Percentiles rank a stretch among this genome's conserved stretches.
phyloP scores from a whole-genome alignment of 1,284 basidiomycete species.

The Phellopilus nigrolimitatus region DNA sequence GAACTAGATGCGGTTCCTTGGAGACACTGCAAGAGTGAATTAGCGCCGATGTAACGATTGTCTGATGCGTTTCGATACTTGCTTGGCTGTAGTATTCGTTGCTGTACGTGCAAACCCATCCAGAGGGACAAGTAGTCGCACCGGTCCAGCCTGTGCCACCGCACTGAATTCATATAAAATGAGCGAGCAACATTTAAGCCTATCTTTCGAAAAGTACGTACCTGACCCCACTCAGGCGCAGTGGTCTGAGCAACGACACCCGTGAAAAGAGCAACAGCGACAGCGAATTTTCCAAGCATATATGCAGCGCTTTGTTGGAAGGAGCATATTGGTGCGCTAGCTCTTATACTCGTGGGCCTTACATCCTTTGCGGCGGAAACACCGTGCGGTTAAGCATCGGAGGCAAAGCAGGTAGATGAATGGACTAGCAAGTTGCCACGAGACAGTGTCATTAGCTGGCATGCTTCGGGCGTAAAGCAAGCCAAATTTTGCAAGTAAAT shows the following conservation, averaged over 20 bases:
- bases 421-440: neutral
- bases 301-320: neutral
- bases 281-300: slow-evolving; percentile 12
- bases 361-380: neutral
- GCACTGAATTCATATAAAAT: slow-evolving; percentile 28
- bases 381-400: slow-evolving; percentile 11
- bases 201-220: slow-evolving; percentile 15
- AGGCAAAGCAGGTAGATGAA: neutral
- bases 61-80: neutral
- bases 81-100: slow-evolving; percentile 39
- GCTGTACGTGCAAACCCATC: slow-evolving; percentile 42
- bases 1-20: slow-evolving; percentile 31
- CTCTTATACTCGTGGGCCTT: neutral
- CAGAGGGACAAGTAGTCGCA: slow-evolving; percentile 41
- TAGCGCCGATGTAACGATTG: slow-evolving; percentile 2
- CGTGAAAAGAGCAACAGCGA: slow-evolving; percentile 21
- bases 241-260: slow-evolving; percentile 26
- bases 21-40: slow-evolving; percentile 42
- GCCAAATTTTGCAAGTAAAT: no score
- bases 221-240: slow-evolving; percentile 30
- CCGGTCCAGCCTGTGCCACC: slow-evolving; percentile 48
- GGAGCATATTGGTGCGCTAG: neutral
- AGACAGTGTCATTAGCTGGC: no score
- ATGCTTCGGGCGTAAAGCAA: no score
- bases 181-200: neutral